Conservation (phyloP, 2,329 filamentous ascomycete species). For the Aspergillus oerlinghausenensis region DNA sequence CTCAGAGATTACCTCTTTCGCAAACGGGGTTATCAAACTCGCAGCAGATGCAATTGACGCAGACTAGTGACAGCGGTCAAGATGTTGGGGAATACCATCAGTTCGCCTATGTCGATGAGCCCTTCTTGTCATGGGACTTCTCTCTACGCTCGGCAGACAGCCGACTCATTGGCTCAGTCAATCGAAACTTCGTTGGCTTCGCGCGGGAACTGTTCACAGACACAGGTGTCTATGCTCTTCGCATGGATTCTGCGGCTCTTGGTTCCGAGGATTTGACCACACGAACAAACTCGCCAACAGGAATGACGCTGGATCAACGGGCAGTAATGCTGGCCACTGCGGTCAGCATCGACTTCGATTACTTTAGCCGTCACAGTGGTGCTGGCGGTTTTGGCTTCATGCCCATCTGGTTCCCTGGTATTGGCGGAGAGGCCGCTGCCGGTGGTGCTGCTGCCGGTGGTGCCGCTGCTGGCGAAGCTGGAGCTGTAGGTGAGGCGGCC, state of each 20-base stretch:
- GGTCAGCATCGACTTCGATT: slow-evolving; percentile 63
- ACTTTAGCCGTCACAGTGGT: slow-evolving; percentile 59
- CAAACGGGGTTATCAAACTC: slow-evolving; percentile 46
- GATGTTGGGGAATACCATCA: slow-evolving; percentile 49
- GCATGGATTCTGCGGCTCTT: slow-evolving; percentile 58
- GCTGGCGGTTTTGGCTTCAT: slow-evolving; percentile 46
- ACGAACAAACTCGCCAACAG: slow-evolving; percentile 28
- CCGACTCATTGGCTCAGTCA: slow-evolving; percentile 56
- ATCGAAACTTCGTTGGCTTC: slow-evolving; percentile 60
- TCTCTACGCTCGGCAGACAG: slow-evolving; percentile 49
- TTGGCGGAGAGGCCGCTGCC: slow-evolving; percentile 38
- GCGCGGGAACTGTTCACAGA: slow-evolving; percentile 63
- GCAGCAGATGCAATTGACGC: slow-evolving; percentile 43
- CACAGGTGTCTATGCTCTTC: slow-evolving; percentile 59
- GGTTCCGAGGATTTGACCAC: slow-evolving; percentile 30
- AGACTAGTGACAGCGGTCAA: slow-evolving; percentile 17
- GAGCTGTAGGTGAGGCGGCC: slow-evolving; percentile 32
- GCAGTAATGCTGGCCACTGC: slow-evolving; percentile 64
- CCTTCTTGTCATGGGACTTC: slow-evolving; percentile 63
- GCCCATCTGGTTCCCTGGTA: slow-evolving; percentile 49
- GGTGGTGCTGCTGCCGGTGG: slow-evolving; percentile 39
- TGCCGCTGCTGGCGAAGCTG: slow-evolving; percentile 35
- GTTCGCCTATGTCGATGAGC: slow-evolving; percentile 60
- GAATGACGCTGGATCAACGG: slow-evolving; percentile 62
- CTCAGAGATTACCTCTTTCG: slow-evolving; percentile 39